Conservation (phyloP, 2,329 filamentous ascomycete species). For the Nemania sp. region DNA sequence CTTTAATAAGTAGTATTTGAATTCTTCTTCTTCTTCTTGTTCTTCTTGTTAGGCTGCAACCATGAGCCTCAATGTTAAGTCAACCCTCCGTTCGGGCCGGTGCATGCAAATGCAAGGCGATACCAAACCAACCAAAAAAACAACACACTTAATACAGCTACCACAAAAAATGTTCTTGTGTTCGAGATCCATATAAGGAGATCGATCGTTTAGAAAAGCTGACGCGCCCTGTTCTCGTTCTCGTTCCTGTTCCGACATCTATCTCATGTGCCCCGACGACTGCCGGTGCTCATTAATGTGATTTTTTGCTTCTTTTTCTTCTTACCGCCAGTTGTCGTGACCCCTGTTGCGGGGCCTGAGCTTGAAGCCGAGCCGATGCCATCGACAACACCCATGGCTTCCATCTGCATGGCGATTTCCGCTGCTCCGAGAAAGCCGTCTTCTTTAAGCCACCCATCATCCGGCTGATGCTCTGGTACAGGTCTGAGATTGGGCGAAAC, state of each 20-base stretch:
- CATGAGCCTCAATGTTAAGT: background rate
- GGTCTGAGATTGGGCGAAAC: conserved; percentile 59
- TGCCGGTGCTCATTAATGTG: conserved; percentile 70
- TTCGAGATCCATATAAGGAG: background rate
- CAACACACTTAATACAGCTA: background rate
- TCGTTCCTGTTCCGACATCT: too few relatives aligned
- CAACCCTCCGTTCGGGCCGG: background rate
- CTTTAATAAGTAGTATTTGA: background rate
- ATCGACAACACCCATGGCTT: conserved; percentile 54
- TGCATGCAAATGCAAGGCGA: conserved; percentile 9
- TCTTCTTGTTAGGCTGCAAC: background rate
- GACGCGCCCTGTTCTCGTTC: background rate
- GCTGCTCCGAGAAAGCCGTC: conserved; percentile 71
- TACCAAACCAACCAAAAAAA: too few relatives aligned
- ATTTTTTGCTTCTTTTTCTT: conserved; percentile 77
- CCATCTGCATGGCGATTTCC: conserved; percentile 64
- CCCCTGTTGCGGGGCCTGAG: conserved; percentile 24
- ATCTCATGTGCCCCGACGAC: conserved; percentile 44
- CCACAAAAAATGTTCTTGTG: background rate
- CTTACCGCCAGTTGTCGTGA: conserved; percentile 47
- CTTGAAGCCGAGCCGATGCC: conserved; percentile 26
- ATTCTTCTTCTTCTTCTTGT: background rate
- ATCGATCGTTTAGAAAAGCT: background rate
- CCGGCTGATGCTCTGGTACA: conserved; percentile 47
- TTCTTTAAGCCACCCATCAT: conserved; percentile 87